phyloP scores from a whole-genome alignment of 1,284 basidiomycete species.

The Irpex sp. region DNA sequence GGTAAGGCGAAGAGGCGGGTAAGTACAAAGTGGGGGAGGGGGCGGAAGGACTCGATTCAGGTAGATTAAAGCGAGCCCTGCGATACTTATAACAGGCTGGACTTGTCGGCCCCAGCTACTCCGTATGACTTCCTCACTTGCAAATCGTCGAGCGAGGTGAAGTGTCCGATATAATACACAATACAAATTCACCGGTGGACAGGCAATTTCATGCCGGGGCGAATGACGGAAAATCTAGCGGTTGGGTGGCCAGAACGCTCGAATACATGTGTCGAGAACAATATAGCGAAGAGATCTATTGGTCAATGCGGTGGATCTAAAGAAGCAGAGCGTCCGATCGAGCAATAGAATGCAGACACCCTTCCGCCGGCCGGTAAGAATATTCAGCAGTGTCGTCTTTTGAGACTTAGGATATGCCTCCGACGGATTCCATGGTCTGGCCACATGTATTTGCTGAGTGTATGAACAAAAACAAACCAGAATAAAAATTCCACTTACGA shows the following conservation, averaged over 20 bases:
- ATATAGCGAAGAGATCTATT: background rate
- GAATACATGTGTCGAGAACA: background rate
- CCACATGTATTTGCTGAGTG: background rate
- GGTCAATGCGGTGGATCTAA: background rate
- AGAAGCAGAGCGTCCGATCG: slow-evolving; percentile 24
- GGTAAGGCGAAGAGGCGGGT: background rate
- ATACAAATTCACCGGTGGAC: no score
- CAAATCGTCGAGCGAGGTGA: no score
- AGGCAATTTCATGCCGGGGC: no score
- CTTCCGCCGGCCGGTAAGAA: background rate
- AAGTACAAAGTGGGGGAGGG: background rate
- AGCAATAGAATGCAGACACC: slow-evolving; percentile 36
- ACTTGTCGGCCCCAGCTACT: no score
- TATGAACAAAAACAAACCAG: background rate
- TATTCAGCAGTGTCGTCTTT: background rate
- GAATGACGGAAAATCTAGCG: no score
- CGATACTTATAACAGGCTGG: no score
- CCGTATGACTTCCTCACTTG: no score
- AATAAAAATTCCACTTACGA: slow-evolving; percentile 48
- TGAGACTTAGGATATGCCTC: slow-evolving; percentile 22
- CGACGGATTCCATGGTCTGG: slow-evolving; percentile 48
- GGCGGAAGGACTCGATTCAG: background rate
- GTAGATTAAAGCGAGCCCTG: background rate
- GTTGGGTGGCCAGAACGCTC: background rate
- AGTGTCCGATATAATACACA: no score